Conservation (phyloP, 1,139 yeast genomes). For the Saccharomyces hybrid region DNA sequence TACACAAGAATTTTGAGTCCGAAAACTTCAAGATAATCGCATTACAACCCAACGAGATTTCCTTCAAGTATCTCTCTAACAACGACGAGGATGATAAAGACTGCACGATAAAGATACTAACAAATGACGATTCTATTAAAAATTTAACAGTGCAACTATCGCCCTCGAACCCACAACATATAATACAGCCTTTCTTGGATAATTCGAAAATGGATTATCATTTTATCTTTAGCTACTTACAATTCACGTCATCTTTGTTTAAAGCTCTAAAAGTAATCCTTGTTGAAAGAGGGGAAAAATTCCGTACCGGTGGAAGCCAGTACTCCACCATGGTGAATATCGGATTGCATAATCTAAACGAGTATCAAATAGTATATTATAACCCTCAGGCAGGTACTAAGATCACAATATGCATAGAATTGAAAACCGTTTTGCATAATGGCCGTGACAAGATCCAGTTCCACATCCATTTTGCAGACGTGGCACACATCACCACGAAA, state of each 20-base stretch:
- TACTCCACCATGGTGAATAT: slow-evolving; percentile 17
- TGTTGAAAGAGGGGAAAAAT: slow-evolving; percentile 8
- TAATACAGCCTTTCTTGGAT: slow-evolving; percentile 29
- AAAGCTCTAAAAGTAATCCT: slow-evolving; percentile 19
- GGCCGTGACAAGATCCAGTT: slow-evolving; percentile 21
- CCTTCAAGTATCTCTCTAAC: slow-evolving; percentile 29
- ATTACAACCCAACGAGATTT: slow-evolving; percentile 29
- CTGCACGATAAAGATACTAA: slow-evolving; percentile 28
- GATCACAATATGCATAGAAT: slow-evolving; percentile 24
- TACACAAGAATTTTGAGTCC: slow-evolving; percentile 29
- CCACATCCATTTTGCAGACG: slow-evolving; percentile 26
- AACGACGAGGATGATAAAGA: slow-evolving; percentile 20
- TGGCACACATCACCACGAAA: slow-evolving; percentile 24
- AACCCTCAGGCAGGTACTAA: slow-evolving; percentile 23
- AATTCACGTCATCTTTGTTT: slow-evolving; percentile 30
- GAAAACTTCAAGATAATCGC: slow-evolving; percentile 28
- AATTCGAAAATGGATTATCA: slow-evolving; percentile 25
- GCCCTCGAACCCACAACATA: slow-evolving; percentile 29
- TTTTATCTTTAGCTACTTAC: slow-evolving; percentile 31
- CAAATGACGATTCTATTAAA: slow-evolving; percentile 24
- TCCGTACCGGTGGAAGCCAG: slow-evolving; percentile 1
- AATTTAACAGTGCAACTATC: slow-evolving; percentile 26
- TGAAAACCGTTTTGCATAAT: slow-evolving; percentile 23
- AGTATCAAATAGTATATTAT: slow-evolving; percentile 25
- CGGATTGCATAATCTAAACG: slow-evolving; percentile 27